These are phyloP conservation scores for Metschnikowia santaceciliae DNA, from an alignment of 805 yeast genomes.

Conservation along the genomic window DNA sequence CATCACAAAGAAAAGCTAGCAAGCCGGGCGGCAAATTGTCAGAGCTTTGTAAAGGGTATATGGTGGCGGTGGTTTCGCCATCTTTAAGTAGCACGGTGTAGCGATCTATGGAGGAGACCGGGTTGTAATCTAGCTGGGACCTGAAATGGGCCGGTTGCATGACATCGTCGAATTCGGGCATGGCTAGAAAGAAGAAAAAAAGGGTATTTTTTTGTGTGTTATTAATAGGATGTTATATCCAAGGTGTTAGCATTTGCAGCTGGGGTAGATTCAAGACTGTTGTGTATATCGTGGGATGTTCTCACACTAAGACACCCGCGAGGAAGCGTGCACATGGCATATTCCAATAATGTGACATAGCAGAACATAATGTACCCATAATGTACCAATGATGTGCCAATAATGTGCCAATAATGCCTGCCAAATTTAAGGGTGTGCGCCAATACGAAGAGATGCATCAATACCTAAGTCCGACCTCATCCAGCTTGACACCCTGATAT, in stretches of 20 bases:
- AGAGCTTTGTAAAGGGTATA: constrained; percentile 73
- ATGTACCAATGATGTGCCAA: too few species aligned
- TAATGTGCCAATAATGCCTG: too few species aligned
- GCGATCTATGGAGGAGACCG: constrained; percentile 46
- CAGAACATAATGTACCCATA: neutral
- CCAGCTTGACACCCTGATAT: too few species aligned
- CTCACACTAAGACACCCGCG: neutral
- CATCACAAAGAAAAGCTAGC: constrained; percentile 79
- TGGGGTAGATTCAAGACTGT: constrained; percentile 32
- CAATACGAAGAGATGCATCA: too few species aligned
- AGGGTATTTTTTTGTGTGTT: too few species aligned
- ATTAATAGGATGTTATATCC: too few species aligned
- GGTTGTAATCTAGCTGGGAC: constrained; percentile 37
- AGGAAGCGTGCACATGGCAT: neutral
- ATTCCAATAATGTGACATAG: neutral
- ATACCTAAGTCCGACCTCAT: too few species aligned
- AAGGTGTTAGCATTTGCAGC: constrained; percentile 13
- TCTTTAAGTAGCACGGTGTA: constrained; percentile 79
- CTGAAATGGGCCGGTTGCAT: constrained; percentile 44
- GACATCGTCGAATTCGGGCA: constrained; percentile 51
- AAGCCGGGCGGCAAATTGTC: constrained; percentile 73
- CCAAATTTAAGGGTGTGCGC: too few species aligned
- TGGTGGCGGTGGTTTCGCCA: constrained; percentile 88
- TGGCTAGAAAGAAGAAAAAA: constrained; percentile 12
- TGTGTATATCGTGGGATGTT: constrained; percentile 18